Evolutionary conservation across 441 rosid species (phyloP).

Genomic region (Codiaeum variegatum): DNA sequence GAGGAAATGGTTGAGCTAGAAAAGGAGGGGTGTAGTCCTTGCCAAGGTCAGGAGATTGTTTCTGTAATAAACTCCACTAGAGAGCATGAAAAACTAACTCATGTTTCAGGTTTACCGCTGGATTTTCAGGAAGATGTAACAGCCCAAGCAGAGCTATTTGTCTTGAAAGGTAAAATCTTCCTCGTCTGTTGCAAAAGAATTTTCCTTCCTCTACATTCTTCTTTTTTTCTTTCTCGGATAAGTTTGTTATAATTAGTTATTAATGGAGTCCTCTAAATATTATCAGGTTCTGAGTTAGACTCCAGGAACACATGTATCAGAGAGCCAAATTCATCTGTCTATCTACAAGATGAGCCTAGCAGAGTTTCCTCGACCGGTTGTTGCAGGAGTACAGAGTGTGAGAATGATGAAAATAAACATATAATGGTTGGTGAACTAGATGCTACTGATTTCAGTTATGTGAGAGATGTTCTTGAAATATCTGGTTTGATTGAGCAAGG

Average conservation of each 20-base stretch:
- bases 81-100: slow-evolving; percentile 22
- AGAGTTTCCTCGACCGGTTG: slow-evolving; percentile 5
- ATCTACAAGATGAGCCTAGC: slow-evolving; percentile 13
- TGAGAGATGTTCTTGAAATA: slow-evolving; percentile 46
- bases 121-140: slow-evolving; percentile 18
- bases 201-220: neutral
- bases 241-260: neutral
- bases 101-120: slow-evolving; percentile 23
- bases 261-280: slow-evolving; percentile 10
- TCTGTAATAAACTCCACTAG: slow-evolving; percentile 13
- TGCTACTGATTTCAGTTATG: slow-evolving; percentile 46
- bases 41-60: slow-evolving; percentile 29
- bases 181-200: neutral
- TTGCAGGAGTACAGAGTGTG: slow-evolving; percentile 2
- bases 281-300: slow-evolving; percentile 32
- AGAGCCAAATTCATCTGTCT: slow-evolving; percentile 2
- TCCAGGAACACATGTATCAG: slow-evolving; percentile 3
- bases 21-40: slow-evolving; percentile 12
- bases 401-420: slow-evolving; percentile 19
- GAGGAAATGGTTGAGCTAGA: slow-evolving; percentile 24
- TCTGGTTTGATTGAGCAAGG: slow-evolving; percentile 57
- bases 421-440: slow-evolving; percentile 18
- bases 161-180: slow-evolving; percentile 34
- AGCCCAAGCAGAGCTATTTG: slow-evolving; percentile 17
- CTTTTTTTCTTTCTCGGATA: neutral